phyloP scores from a whole-genome alignment of 129 eudicot genomes.

The Centrapalus pauciflorus region DNA sequence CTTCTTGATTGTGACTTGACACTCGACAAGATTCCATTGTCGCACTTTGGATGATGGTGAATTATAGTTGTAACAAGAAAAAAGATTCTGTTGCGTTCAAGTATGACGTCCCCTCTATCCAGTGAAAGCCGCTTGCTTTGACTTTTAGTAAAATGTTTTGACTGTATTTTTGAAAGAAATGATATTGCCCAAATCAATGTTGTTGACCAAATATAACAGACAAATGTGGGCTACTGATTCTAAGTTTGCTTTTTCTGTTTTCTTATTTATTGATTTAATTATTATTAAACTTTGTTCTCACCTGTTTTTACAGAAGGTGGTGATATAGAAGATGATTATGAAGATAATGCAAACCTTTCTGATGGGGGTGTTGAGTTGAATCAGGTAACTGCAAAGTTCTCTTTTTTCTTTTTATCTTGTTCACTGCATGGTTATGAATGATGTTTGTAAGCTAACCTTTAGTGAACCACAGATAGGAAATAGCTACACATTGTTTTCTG shows the following conservation, averaged over 20 bases:
- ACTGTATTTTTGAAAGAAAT: neutral
- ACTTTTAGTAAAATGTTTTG: neutral
- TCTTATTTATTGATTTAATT: conserved; percentile 1
- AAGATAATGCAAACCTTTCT: conserved; percentile 11
- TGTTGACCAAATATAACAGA: no score
- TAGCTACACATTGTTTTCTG: neutral
- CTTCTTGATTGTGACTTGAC: neutral
- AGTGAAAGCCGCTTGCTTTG: neutral
- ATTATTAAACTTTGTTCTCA: neutral
- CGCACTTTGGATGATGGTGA: neutral
- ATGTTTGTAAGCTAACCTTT: neutral
- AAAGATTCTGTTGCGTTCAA: neutral
- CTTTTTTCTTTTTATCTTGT: neutral
- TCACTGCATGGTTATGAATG: neutral
- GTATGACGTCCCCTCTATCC: neutral
- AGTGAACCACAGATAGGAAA: neutral
- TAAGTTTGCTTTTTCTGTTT: neutral
- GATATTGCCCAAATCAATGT: neutral
- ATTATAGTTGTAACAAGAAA: neutral
- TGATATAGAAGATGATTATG: conserved; percentile 24
- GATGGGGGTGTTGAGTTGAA: conserved; percentile 13
- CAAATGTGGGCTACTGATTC: neutral
- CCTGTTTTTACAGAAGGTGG: conserved; percentile 18
- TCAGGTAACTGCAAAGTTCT: conserved; percentile 17
- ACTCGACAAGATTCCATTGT: neutral